Evolutionary conservation across 2,329 filamentous ascomycete species (phyloP), one percentile per base, ranked within the genome.

Genomic region (Myriosclerotinia duriaeana): DNA sequence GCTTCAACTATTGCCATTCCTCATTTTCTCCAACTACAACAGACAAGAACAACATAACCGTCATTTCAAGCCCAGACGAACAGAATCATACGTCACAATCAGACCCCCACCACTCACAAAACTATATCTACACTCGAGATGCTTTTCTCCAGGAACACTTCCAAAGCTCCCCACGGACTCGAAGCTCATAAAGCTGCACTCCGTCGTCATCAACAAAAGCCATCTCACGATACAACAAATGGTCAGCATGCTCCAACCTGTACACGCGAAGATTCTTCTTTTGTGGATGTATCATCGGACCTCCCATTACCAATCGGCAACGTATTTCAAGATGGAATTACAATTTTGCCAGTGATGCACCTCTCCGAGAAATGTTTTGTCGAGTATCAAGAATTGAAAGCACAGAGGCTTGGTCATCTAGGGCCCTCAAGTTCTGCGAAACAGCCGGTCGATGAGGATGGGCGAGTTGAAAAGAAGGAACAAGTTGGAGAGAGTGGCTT

Each of bases 401-500:
- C 6, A 11, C 42, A 22, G 22, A 60, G 20, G 7, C 6, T 12
- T 34, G 12, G 14, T n/a, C 14, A 17, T 17, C 2, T 22, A 0
- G 5, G 12, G 36, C 22, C 3, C 17, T 30, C 12, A 15, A 36
- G 0, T 36, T 11, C 14, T n/a, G 12, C 36, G n/a, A 22, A 15
- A 2, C 7, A 15, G 8, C 1, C 15, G 7, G 4, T 0, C 1
- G 12, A 48, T 3, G 7, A 48, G n/a, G 6, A 15, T 11, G 15
- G 12, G 17, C 7, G 12, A 38, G 1, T 22, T 6, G 8, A 17
- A 6, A 14, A 22, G 14, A 22, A 9, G 3, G 17, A 11, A 9
- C 2, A 0, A 2, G 4, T 6, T 1, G 12, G 5, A 59, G 42
- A 36, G n/a, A 3, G 4, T 34, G 30, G 30, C 30, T 34, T 34